These are phyloP conservation scores for Cadophora luteo-olivacea DNA, from an alignment of 2,329 filamentous ascomycete genomes.

Conservation along the genomic window DNA sequence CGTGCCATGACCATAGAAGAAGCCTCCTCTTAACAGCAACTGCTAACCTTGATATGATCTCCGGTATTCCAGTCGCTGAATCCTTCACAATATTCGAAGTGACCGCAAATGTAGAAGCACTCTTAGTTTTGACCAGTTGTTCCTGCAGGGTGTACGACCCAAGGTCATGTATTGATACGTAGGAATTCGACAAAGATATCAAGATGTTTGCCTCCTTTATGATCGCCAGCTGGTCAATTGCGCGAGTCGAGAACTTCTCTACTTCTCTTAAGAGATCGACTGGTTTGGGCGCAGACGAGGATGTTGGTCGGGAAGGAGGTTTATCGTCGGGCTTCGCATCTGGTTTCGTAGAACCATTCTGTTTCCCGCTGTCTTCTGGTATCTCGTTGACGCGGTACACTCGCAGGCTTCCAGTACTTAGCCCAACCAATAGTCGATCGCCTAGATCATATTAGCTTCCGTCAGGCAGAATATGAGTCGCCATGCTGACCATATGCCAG, in stretches of 20 bases:
- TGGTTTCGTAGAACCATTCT: constrained; percentile 46
- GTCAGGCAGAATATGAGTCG: background rate
- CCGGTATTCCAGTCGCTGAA: constrained; percentile 81
- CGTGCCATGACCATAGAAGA: constrained; percentile 93
- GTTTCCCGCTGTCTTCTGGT: constrained; percentile 49
- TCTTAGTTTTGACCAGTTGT: constrained; percentile 81
- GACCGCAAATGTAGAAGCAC: constrained; percentile 88
- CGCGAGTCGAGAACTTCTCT: constrained; percentile 89
- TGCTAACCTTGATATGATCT: constrained; percentile 89
- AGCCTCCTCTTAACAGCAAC: constrained; percentile 93
- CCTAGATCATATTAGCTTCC: constrained; percentile 54
- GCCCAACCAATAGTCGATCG: constrained; percentile 88
- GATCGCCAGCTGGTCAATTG: constrained; percentile 91
- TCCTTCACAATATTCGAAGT: constrained; percentile 97
- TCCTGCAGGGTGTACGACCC: constrained; percentile 84
- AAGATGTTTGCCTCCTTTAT: constrained; percentile 95
- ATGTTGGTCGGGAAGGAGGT: constrained; percentile 37
- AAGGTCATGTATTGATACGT: constrained; percentile 89
- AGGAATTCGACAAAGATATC: constrained; percentile 87
- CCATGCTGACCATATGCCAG: constrained; percentile 76
- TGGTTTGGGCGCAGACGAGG: constrained; percentile 53
- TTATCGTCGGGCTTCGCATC: constrained; percentile 42
- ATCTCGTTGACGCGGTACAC: constrained; percentile 89
- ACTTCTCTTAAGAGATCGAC: constrained; percentile 90
- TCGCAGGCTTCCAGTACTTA: constrained; percentile 87